Conservation (phyloP, 768 basidiomycete species). For the Tulasnella sp. region DNA sequence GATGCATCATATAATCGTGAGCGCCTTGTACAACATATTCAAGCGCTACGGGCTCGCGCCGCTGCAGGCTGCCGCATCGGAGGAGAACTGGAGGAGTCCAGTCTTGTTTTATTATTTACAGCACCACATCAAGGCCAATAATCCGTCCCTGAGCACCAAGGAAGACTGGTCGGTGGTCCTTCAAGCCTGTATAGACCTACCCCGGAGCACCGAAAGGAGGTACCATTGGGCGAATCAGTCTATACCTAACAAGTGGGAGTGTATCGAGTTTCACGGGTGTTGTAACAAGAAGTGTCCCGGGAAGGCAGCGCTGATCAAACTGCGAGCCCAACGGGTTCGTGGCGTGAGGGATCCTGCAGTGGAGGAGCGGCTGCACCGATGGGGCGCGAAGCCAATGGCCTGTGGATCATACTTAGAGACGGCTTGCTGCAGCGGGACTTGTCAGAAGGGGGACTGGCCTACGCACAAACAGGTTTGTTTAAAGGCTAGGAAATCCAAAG, state of each 20-base stretch:
- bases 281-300: constrained; percentile 22
- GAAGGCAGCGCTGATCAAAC: constrained; percentile 19
- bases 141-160: constrained; percentile 14
- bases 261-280: constrained; percentile 23
- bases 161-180: constrained; percentile 22
- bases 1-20: constrained; percentile 21
- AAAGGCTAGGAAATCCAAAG: too few species aligned
- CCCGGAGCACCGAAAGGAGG: constrained; percentile 18
- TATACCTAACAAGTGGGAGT: constrained; percentile 25
- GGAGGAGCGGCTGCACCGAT: constrained; percentile 24
- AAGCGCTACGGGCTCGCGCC: constrained; percentile 24
- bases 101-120: constrained; percentile 27
- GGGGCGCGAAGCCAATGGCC: constrained; percentile 23
- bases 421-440: constrained; percentile 24
- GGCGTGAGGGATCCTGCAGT: constrained; percentile 23
- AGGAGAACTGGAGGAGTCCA: constrained; percentile 10
- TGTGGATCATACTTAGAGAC: constrained; percentile 22
- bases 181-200: constrained; percentile 20
- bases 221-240: constrained; percentile 23
- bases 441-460: constrained; percentile 25
- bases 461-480: constrained; percentile 22
- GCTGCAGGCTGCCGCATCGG: constrained; percentile 21
- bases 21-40: constrained; percentile 24
- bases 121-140: constrained; percentile 22
- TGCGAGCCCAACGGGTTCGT: constrained; percentile 20